phyloP scores from a whole-genome alignment of 1,284 basidiomycete species.

The Fomitiporia mediterranea region DNA sequence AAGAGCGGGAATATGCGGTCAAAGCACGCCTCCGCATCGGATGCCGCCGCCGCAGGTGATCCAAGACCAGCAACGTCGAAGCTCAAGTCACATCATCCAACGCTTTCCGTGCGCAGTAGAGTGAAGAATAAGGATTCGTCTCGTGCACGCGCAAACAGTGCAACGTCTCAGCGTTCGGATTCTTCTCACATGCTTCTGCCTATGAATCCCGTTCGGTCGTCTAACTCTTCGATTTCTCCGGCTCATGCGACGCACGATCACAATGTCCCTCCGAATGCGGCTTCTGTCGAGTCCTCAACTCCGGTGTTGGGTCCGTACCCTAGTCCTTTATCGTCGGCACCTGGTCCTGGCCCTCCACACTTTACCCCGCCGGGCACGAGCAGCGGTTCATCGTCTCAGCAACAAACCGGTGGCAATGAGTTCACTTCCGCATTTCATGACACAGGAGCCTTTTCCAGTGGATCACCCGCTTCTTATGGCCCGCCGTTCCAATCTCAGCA shows the following conservation, averaged over 20 bases:
- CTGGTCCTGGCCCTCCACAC: conserved; percentile 1
- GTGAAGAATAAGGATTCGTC: conserved; percentile 10
- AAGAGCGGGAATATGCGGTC: neutral
- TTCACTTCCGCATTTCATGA: neutral
- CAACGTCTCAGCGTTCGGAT: conserved; percentile 5
- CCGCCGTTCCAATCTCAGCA: neutral
- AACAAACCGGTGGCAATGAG: no score
- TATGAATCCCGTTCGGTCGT: neutral
- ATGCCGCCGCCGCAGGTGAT: neutral
- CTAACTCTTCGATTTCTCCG: neutral
- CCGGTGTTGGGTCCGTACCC: neutral
- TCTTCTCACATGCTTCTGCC: neutral
- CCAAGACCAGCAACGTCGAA: conserved; percentile 7
- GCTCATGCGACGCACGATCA: neutral
- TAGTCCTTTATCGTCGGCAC: neutral
- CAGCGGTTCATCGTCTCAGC: neutral
- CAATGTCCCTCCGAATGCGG: neutral
- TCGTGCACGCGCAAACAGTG: conserved; percentile 11
- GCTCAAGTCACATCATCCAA: conserved; percentile 10
- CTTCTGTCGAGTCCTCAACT: neutral
- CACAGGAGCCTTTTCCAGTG: neutral
- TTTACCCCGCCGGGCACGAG: neutral
- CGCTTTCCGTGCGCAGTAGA: neutral
- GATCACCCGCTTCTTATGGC: neutral
- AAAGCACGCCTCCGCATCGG: neutral